Evolutionary conservation across 148 eudicot genomes (phyloP).

Genomic region (Vaccinium myrtillus): DNA sequence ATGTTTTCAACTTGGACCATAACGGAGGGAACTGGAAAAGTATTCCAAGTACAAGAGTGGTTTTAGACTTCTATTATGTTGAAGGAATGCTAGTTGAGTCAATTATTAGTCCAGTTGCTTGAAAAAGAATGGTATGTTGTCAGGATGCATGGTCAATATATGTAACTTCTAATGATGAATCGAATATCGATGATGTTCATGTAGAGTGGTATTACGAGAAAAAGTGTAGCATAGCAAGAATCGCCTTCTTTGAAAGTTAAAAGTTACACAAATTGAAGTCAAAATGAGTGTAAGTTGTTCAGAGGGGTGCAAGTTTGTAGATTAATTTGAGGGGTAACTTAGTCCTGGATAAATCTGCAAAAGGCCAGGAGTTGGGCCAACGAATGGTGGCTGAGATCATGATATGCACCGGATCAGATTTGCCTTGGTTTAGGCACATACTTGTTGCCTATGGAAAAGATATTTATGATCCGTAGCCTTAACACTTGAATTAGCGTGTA

Average conservation of each 20-base stretch:
- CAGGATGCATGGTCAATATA: too few relatives aligned
- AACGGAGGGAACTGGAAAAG: background rate
- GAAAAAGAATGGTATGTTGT: constrained; percentile 2
- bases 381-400: background rate
- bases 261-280: background rate
- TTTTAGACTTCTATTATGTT: background rate
- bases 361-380: background rate
- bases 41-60: background rate
- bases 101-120: background rate
- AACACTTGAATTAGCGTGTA: background rate
- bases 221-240: background rate
- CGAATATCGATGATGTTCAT: background rate
- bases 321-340: background rate
- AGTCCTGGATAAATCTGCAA: background rate
- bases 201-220: background rate
- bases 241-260: background rate
- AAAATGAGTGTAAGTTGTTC: constrained; percentile 1
- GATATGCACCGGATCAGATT: background rate
- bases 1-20: background rate
- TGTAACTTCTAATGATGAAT: background rate
- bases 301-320: background rate
- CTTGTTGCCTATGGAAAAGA: background rate
- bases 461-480: background rate
- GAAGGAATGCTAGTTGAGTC: background rate
- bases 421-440: background rate